Evolutionary conservation across 2,329 filamentous ascomycete genomes (phyloP).

Genomic region (Clarireedia hainanense): DNA sequence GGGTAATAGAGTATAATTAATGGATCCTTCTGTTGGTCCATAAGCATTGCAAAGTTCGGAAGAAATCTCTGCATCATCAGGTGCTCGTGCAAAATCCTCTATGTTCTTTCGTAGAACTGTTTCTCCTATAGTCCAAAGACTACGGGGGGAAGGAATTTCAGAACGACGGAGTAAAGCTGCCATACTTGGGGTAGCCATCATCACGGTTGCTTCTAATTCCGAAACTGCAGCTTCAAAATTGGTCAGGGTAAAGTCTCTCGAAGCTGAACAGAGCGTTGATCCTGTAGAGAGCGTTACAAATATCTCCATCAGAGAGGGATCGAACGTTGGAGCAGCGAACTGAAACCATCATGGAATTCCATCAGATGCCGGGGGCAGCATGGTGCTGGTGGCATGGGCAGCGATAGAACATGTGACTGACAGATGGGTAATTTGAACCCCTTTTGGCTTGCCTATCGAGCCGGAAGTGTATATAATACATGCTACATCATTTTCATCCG

Average conservation of each 20-base stretch:
- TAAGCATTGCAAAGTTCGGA: conserved; percentile 3
- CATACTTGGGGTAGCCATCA: conserved; percentile 5
- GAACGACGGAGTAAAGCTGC: neutral
- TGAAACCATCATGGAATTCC: neutral
- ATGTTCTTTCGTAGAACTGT: conserved; percentile 4
- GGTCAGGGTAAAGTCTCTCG: neutral
- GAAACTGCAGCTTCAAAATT: neutral
- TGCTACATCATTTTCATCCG: neutral
- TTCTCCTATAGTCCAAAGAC: conserved; percentile 1
- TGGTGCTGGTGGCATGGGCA: neutral
- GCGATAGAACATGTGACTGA: conserved; percentile 10
- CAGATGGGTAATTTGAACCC: conserved; percentile 31
- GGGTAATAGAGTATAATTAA: neutral
- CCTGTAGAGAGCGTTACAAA: conserved; percentile 16
- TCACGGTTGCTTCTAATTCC: neutral
- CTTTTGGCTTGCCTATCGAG: conserved; percentile 14
- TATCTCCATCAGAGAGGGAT: conserved; percentile 28
- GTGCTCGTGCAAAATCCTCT: neutral
- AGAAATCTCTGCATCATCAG: neutral
- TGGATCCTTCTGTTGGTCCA: conserved; percentile 2
- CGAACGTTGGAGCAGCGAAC: neutral
- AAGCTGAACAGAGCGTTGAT: conserved; percentile 2
- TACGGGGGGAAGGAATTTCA: neutral
- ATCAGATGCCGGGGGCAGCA: neutral
- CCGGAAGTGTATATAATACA: conserved; percentile 14